Base-by-base conservation (phyloP, 306 rosid genomes). In the Malus asiatica region DNA sequence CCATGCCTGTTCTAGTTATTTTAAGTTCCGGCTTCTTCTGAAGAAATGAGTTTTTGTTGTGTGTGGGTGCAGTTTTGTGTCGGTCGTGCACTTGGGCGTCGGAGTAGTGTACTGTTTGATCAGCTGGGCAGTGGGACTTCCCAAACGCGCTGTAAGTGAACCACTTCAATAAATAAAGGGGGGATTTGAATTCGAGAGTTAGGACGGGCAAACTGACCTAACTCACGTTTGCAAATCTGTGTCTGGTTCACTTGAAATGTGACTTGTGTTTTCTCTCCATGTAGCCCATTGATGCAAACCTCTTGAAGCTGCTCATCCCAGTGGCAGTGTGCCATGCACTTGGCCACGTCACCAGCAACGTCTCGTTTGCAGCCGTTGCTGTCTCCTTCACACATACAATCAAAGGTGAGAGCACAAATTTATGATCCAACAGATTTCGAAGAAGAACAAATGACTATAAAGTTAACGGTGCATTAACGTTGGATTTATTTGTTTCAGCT, bases 291-390 rank as follows among this genome's bases (percentile, higher is more conserved):
- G 90, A 87, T 79, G 40, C 78, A 25, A 82, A 75, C 67, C 82
- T 71, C 52, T 40, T 87, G 82, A 84, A 79, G 85, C 69, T 87
- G 79, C 83, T 87, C 19, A 70, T 82, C 68, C 90, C 90, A 10
- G 90, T 87, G 27, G 90, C 90, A 2, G 77, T 72, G 77, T 87
- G 90, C 64, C 90, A 87, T 53, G 90, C 90, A 25, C 79, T 84
- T 44, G 90, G 90, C 48, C 90, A 87, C 23, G 90, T 87, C 61
- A 87, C 86, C 46, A 82, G 86, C 77, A 87, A 87, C 60, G 88
- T 87, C 78, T 87, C 90, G 11, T 87, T 87, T 59, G 90, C 90
- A 14, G 88, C 90, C 16, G 90, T 87, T 45, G 90, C 90, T 40
- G 90, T 87, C 79, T 87, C 90, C 13, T 87, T 87, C 81, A 82